phyloP scores from a whole-genome alignment of 441 rosid species.

The Geranium incanum region DNA sequence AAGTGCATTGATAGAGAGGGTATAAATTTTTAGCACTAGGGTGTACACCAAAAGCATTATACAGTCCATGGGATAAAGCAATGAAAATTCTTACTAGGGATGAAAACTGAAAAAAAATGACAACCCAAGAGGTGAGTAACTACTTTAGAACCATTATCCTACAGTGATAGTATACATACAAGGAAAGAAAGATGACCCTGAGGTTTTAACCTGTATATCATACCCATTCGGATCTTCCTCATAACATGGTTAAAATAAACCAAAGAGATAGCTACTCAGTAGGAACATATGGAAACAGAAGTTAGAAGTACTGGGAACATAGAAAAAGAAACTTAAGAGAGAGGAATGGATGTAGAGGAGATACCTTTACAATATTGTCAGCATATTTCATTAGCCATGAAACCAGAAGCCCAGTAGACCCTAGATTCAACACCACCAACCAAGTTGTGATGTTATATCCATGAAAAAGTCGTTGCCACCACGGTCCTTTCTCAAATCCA shows the following conservation, averaged over 20 bases:
- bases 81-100: no score
- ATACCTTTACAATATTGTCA: conserved; percentile 78
- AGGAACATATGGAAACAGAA: not conserved
- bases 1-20: no score
- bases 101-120: no score
- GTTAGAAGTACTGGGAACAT: not conserved
- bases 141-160: not conserved
- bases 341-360: not conserved
- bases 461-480: conserved; percentile 80
- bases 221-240: not conserved
- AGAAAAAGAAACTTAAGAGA: not conserved
- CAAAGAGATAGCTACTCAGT: not conserved
- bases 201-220: not conserved
- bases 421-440: conserved; percentile 84
- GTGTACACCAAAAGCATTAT: no score
- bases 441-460: conserved; percentile 73
- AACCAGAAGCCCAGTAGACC: conserved; percentile 68
- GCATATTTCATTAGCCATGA: conserved; percentile 87
- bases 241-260: no score
- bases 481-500: conserved; percentile 77
- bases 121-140: no score
- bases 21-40: no score
- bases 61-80: no score
- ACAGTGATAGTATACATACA: not conserved
- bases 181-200: not conserved